Evolutionary conservation across 2,329 filamentous ascomycete genomes (phyloP).

Genomic region (Diaporthe citrichinensis): DNA sequence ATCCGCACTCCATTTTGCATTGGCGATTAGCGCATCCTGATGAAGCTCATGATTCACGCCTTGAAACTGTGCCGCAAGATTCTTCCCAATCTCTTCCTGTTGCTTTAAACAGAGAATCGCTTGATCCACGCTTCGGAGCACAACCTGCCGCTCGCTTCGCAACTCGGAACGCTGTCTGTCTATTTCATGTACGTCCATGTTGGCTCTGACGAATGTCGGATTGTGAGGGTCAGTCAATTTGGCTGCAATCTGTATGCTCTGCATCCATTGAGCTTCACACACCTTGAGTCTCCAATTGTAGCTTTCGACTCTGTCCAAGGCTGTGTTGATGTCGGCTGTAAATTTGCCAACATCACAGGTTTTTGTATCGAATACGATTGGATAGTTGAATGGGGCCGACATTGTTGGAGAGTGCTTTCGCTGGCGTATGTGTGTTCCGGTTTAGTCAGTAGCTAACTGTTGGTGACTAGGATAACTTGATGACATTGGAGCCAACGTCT

Average conservation of each 20-base stretch:
- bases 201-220: background rate
- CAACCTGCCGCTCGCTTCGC: background rate
- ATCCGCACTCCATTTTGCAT: background rate
- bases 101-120: background rate
- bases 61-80: background rate
- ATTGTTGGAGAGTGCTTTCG: background rate
- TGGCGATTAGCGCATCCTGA: background rate
- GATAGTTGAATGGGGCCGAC: background rate
- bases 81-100: background rate
- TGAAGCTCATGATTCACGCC: background rate
- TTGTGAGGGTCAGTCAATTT: background rate
- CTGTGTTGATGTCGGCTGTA: background rate
- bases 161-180: background rate
- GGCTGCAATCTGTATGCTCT: background rate
- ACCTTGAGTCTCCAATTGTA: background rate
- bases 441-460: background rate
- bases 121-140: background rate
- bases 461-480: too few relatives aligned
- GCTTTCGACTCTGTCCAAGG: background rate
- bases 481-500: background rate
- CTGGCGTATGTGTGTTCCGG: background rate
- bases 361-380: background rate
- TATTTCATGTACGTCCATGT: background rate
- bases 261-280: background rate
- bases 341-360: background rate